Evolutionary conservation across 169 alveolate species (phyloP), one percentile per base, ranked within the genome.

Genomic region (Toxoplasma gondii): DNA sequence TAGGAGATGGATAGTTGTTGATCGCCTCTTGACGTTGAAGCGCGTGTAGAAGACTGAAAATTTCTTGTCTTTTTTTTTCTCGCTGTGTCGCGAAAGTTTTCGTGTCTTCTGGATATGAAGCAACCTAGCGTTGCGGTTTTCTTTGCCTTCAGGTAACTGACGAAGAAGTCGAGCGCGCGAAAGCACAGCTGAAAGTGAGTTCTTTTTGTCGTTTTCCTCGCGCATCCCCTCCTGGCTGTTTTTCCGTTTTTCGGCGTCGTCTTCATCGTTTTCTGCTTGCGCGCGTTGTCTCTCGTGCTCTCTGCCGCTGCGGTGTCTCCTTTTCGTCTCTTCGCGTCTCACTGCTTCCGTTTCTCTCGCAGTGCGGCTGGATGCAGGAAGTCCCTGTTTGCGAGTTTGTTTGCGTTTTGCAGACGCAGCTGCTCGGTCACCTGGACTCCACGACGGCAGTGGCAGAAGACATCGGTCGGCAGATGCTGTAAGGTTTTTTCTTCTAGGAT

Each of bases 361-460:
- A 49, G 58, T 12, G 22, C 58, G 58, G 22, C 58, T 12, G 22
- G 12, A 4, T 12, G 22, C 58, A 49, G 12, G 58, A 12, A 49
- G 74, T 64, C 22, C 22, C 74, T 19, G 7, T 64, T 64, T 64
- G 7, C n/a, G 74, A 16, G 74, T 64, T 31, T 64, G 74, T 64
- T 19, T 49, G 58, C 12, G 22, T 12, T 69, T 7, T 17, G n/a
- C 87, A 92, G 94, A 92, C 91, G 10, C 98, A 97, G 94, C 94
- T 97, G 82, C 96, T 97, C 53, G 94, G 97, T 29, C 96, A 95
- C 96, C 91, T 96, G 67, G 98, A 97, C 82, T 96, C 98, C 1
- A 96, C 98, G 31, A 97, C 98, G 29, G 95, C 98, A 19, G 94
- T 97, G 74, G 98, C 98, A 0, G 98, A 97, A 94, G 98, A 97